Evolutionary conservation across 2,329 filamentous ascomycete species (phyloP), one percentile per base, ranked within the genome.

Genomic region (Penicillium oxalicum): DNA sequence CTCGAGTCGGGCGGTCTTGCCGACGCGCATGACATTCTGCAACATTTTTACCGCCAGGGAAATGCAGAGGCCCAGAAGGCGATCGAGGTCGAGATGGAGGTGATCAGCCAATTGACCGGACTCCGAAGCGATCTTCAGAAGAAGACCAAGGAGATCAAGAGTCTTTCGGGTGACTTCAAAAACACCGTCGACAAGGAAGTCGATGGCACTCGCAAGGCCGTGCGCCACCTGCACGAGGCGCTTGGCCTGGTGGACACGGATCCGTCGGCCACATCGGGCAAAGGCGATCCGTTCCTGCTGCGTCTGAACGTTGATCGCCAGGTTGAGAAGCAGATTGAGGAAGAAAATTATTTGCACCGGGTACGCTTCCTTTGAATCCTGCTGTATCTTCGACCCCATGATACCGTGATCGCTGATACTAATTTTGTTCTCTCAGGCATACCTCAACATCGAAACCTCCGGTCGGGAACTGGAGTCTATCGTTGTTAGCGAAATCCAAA

Each of bases 111-210:
- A 45, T 76, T 98, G 48, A 89, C 85, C 2, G 90, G 90, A 1
- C 74, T 98, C 46, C 78, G 93, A 49, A 91, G 84, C 62, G 93
- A 98, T 68, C 76, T 98, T 13, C 86, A 87, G 53, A 89, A 94
- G 67, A 98, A 98, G 74, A 95, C 95, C 69, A 98, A 97, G 70
- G 93, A 98, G 71, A 98, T 98, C 74, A 95, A 95, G 73, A 86
- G 83, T 57, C 75, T 98, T 12, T 87, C 89, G 5, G 87, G 90
- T 12, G 93, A 98, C 68, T 98, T 98, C 73, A 95, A 95, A 72
- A 98, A 95, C 66, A 87, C 86, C 0, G 90, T 98, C 8, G 89
- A 95, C 26, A 95, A 91, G 72, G 93, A 97, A 70, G 91, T 95
- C 75, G 91, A 96, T 18, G 75, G 69, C 13, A 96, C 93, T 0